These are phyloP conservation scores for Aureobasidium lini DNA, from an alignment of 2,329 filamentous ascomycete species.

Conservation along the genomic window DNA sequence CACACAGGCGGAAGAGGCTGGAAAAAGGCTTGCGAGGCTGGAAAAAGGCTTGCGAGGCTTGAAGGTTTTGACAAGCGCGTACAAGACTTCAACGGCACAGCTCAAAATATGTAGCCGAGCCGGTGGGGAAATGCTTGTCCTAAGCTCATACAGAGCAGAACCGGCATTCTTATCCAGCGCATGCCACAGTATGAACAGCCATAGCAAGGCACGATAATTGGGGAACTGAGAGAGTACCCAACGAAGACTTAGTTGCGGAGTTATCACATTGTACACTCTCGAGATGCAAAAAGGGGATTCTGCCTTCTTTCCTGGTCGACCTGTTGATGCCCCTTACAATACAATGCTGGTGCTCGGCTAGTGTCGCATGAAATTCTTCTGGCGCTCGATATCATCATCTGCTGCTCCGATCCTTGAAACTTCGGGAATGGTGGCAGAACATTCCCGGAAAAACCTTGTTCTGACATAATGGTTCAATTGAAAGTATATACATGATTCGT, in stretches of 20 bases:
- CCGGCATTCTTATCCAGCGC: background rate
- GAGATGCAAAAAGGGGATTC: no score
- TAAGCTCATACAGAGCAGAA: no score
- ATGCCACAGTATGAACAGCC: no score
- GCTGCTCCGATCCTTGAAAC: background rate
- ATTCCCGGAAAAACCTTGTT: conserved; percentile 9
- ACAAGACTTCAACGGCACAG: conserved; percentile 8
- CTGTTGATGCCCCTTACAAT: no score
- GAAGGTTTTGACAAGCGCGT: conserved; percentile 1
- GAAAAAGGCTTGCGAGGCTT: conserved; percentile 9
- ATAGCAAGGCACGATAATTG: no score
- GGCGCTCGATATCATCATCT: background rate
- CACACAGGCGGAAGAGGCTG: background rate
- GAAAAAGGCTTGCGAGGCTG: conserved; percentile 7
- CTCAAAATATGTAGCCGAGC: background rate
- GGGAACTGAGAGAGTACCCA: no score
- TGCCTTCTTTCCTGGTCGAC: no score
- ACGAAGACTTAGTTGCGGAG: no score
- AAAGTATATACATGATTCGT: background rate
- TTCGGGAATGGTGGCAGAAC: conserved; percentile 1
- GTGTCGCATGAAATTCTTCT: no score
- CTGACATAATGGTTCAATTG: background rate
- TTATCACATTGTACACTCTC: no score
- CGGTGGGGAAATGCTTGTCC: conserved; percentile 10
- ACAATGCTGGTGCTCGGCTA: no score